Percentiles rank a stretch among this genome's conserved stretches.
These are phyloP conservation scores for Salix viminalis DNA, from an alignment of 345 rosid genomes.

Conservation along the genomic window DNA sequence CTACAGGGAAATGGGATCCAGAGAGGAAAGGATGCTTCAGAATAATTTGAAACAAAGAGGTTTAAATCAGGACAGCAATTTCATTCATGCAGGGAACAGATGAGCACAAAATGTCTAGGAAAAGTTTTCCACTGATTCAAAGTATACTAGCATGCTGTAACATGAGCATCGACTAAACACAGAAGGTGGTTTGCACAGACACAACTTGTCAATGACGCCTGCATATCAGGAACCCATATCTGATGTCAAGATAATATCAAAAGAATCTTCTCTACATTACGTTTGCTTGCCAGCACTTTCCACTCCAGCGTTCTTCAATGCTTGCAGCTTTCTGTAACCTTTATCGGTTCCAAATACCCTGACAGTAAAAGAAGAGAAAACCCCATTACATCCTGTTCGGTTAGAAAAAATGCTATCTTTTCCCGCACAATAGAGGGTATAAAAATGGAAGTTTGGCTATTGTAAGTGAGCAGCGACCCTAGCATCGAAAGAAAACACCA, in stretches of 20 bases:
- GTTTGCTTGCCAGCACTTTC: slow-evolving; percentile 30
- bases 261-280: slow-evolving; percentile 20
- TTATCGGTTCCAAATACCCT: slow-evolving; percentile 95
- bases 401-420: not conserved
- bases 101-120: slow-evolving; percentile 11
- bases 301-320: slow-evolving; percentile 42
- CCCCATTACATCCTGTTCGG: not conserved
- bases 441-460: not conserved
- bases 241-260: slow-evolving; percentile 19
- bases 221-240: slow-evolving; percentile 18
- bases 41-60: not conserved
- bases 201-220: slow-evolving; percentile 19
- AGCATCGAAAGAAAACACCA: not conserved
- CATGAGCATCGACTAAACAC: slow-evolving; percentile 20
- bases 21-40: not conserved
- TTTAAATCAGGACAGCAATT: slow-evolving; percentile 15
- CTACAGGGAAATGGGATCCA: not conserved
- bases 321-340: slow-evolving; percentile 86
- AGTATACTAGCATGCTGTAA: slow-evolving; percentile 16
- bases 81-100: slow-evolving; percentile 22
- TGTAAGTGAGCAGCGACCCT: not conserved
- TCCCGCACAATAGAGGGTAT: not conserved
- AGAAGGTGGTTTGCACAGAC: slow-evolving; percentile 23
- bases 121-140: slow-evolving; percentile 26
- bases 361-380: slow-evolving; percentile 10